Conservation (phyloP, 2,329 filamentous ascomycete species). For the Leptographium flavum region DNA sequence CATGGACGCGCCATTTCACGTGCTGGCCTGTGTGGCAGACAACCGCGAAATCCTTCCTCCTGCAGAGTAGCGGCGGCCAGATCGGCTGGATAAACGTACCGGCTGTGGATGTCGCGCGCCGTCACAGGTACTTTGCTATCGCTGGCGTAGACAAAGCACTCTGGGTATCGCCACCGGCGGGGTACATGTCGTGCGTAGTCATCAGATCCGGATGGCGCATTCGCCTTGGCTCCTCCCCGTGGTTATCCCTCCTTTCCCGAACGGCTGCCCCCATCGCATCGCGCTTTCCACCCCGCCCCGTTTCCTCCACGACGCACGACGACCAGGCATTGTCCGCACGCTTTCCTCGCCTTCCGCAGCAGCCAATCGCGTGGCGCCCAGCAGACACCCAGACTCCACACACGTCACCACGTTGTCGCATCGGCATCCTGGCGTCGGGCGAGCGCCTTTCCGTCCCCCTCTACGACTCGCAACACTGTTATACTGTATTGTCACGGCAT, state of each 20-base stretch:
- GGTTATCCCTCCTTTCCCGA: background rate
- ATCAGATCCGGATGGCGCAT: background rate
- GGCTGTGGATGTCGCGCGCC: background rate
- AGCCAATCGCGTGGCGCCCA: background rate
- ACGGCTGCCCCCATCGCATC: background rate
- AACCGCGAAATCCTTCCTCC: no score
- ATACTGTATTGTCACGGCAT: background rate
- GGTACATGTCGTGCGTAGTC: background rate
- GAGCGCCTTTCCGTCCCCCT: no score
- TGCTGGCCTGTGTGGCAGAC: background rate
- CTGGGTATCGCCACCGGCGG: background rate
- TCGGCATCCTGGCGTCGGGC: background rate
- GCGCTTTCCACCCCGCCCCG: background rate
- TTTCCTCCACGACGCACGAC: background rate
- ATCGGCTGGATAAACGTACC: background rate
- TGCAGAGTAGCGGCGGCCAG: background rate
- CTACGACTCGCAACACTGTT: background rate
- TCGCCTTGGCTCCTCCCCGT: background rate
- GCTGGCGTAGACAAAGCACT: background rate
- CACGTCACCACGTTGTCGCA: slow-evolving; percentile 1
- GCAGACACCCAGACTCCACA: background rate
- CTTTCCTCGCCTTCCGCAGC: background rate
- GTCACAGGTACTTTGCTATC: background rate
- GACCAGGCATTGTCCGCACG: background rate
- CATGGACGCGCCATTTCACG: background rate